These are phyloP conservation scores for Neurospora sp. DNA, from an alignment of 2,329 filamentous ascomycete species.

Conservation along the genomic window DNA sequence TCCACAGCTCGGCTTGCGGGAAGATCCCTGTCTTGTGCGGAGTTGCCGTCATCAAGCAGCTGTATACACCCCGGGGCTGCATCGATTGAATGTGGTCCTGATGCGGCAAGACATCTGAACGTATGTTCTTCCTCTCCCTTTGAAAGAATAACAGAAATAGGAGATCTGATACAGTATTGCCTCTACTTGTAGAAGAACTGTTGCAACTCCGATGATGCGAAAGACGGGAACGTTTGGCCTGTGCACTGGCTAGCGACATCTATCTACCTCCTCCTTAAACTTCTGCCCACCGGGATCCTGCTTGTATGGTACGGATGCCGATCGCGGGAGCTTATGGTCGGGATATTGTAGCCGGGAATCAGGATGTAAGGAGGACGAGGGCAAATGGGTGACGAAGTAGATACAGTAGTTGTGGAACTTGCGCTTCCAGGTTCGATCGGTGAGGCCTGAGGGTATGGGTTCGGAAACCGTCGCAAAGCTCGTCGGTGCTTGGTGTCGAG, in stretches of 20 bases:
- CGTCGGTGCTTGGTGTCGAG: neutral
- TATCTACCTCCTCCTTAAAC: neutral
- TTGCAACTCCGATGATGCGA: neutral
- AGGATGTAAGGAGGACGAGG: slow-evolving; percentile 84
- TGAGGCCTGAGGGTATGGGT: neutral
- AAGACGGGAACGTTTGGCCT: neutral
- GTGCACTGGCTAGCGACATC: neutral
- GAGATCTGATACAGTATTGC: neutral
- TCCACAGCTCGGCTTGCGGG: neutral
- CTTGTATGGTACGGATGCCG: slow-evolving; percentile 72
- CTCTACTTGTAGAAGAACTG: neutral
- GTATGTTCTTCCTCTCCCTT: neutral
- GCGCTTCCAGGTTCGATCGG: neutral
- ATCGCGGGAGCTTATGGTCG: slow-evolving; percentile 78
- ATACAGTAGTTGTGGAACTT: neutral
- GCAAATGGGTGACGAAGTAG: slow-evolving; percentile 88
- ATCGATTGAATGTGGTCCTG: neutral
- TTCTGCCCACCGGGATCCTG: slow-evolving; percentile 30
- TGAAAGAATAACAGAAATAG: no score
- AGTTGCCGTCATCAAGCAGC: neutral
- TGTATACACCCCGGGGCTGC: neutral
- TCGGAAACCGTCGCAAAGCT: neutral
- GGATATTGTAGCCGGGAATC: slow-evolving; percentile 58
- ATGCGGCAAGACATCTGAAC: neutral
- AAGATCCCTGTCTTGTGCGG: neutral